Evolutionary conservation across 2,329 filamentous ascomycete species (phyloP), one percentile per base, ranked within the genome.

Genomic region (Cordyceps sp.): DNA sequence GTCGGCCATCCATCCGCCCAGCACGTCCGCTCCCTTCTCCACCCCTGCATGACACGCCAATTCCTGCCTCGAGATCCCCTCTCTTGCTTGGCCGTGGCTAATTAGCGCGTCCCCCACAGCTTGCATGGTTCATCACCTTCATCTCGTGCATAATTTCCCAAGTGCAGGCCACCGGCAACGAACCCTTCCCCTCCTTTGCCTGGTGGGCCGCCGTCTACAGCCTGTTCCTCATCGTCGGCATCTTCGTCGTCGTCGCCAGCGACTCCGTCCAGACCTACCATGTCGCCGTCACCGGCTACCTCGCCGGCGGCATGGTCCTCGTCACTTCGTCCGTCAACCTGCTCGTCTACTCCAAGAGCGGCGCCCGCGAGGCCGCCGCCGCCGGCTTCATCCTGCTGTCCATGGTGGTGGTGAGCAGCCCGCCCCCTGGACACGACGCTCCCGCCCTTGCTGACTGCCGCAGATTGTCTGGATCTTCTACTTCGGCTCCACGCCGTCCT

Each of bases 401-500:
- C 36, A 94, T 96, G 73, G 76, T 94, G 34, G 73, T 80, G 44
- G 86, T 94, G 71, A 48, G 82, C 15, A 9, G 16, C 7, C 15
- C 12, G 13, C 5, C 16, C 18, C 10, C 10, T 14, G 18, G 28
- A 17, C 5, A n/a, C 14, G 13, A 10, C 6, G 6, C 17, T 9
- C 10, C 28, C 14, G 10, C 14, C 19, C 10, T 18, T 18, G 9
- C 6, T 14, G 15, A 14, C 20, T 35, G 19, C 25, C n/a, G n/a
- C 45, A 94, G 86, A 82, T 93, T 45, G 73, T 96, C 37, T 98
- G 90, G 90, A 93, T 94, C 44, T 93, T 96, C 59, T 96, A 96
- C 64, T 98, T 94, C 48, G 90, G 90, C 46, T 93, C 88, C 3
- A 79, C 85, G 14, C 85, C 88, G 2, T 81, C 83, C 26, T 82